Evolutionary conservation across 176 grass and related monocot species (phyloP).

Genomic region (Hyparrhenia diplandra): DNA sequence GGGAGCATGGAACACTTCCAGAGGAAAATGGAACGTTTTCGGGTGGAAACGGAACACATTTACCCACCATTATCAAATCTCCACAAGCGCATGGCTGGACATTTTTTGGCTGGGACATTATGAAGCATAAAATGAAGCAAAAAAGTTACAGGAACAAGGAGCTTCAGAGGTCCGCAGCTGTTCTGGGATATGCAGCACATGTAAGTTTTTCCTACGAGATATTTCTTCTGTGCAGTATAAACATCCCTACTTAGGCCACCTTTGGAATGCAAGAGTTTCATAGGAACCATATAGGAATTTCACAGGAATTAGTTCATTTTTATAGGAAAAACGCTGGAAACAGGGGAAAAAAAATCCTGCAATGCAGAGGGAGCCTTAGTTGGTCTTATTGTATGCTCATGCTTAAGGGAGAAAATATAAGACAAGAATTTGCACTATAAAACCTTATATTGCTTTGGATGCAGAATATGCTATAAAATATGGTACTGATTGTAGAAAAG

Average conservation of each 20-base stretch:
- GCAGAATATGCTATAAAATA: neutral
- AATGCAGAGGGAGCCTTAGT: neutral
- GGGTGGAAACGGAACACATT: neutral
- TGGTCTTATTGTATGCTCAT: neutral
- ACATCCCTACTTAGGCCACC: neutral
- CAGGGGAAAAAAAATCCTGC: neutral
- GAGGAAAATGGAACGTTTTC: constrained; percentile 10
- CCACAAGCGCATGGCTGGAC: neutral
- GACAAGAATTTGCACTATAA: neutral
- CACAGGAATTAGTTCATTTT: neutral
- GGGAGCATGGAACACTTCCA: constrained; percentile 5
- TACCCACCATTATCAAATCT: constrained; percentile 26
- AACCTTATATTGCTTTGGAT: neutral
- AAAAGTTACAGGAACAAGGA: constrained; percentile 26
- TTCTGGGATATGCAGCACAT: constrained; percentile 57
- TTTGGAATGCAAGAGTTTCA: neutral
- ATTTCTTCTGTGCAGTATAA: neutral
- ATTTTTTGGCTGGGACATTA: constrained; percentile 42
- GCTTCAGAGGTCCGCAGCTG: constrained; percentile 42
- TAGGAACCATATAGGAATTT: neutral
- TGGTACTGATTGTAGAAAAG: neutral
- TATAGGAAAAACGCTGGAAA: neutral
- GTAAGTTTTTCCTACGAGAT: constrained; percentile 29
- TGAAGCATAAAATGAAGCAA: constrained; percentile 18
- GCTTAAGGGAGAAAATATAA: neutral